Evolutionary conservation across 371 early-diverging fungal genomes (phyloP).

Genomic region (Apophysomyces trapeziformis): DNA sequence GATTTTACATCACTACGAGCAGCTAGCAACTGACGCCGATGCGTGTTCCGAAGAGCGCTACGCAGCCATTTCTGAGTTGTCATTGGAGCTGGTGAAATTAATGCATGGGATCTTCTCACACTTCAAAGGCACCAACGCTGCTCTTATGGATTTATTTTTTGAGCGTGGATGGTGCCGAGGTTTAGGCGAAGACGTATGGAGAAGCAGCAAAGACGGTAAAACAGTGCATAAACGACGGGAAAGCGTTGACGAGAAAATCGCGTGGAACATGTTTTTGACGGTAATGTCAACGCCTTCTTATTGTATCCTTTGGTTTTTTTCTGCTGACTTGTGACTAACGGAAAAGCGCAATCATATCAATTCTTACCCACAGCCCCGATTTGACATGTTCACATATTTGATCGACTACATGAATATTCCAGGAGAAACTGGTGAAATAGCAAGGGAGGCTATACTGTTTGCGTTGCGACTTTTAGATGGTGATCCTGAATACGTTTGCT

Average conservation of each 20-base stretch:
- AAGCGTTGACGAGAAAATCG: slow-evolving; percentile 52
- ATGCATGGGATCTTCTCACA: slow-evolving; percentile 58
- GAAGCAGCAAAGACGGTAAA: slow-evolving; percentile 50
- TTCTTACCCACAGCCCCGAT: slow-evolving; percentile 41
- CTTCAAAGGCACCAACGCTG: slow-evolving; percentile 56
- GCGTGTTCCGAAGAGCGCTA: slow-evolving; percentile 48
- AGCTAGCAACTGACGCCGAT: slow-evolving; percentile 38
- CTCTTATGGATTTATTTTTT: slow-evolving; percentile 56
- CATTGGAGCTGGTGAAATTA: slow-evolving; percentile 53
- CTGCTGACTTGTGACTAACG: neutral
- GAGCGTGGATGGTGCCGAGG: slow-evolving; percentile 61
- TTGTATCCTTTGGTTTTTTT: neutral
- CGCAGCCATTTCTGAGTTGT: slow-evolving; percentile 50
- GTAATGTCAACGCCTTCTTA: slow-evolving; percentile 22
- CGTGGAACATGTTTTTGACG: slow-evolving; percentile 52
- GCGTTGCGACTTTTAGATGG: slow-evolving; percentile 49
- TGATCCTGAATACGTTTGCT: slow-evolving; percentile 59
- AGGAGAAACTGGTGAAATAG: slow-evolving; percentile 59
- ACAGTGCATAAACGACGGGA: slow-evolving; percentile 45
- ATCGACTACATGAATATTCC: slow-evolving; percentile 59
- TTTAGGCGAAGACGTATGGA: slow-evolving; percentile 54
- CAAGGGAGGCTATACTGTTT: slow-evolving; percentile 53
- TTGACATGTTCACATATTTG: slow-evolving; percentile 54
- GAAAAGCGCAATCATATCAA: neutral
- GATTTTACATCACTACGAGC: slow-evolving; percentile 52